Percentiles rank a stretch among this genome's conserved stretches.
These are phyloP conservation scores for Rhodotorula taiwanensis DNA, from an alignment of 768 basidiomycete species.

Conservation along the genomic window DNA sequence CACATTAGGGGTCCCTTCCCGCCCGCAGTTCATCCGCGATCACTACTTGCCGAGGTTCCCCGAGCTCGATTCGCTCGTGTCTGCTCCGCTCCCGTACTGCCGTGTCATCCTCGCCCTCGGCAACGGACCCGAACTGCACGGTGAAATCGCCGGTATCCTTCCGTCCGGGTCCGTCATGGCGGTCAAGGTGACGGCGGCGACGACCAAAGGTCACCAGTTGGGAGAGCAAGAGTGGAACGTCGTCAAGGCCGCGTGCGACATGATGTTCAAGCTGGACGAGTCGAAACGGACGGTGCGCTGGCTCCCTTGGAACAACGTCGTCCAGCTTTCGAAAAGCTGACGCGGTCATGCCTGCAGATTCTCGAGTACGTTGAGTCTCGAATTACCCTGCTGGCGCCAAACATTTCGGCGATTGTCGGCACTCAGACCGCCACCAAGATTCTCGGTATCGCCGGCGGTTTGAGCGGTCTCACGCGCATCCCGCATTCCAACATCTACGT, in stretches of 20 bases:
- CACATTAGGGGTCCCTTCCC: too few species aligned
- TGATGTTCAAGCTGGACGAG: constrained; percentile 80
- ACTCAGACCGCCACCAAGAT: constrained; percentile 97
- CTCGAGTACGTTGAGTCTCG: constrained; percentile 99
- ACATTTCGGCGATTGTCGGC: constrained; percentile 96
- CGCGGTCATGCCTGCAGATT: constrained; percentile 54
- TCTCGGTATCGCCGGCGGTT: constrained; percentile 91
- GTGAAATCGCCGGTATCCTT: constrained; percentile 68
- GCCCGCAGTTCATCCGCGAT: constrained; percentile 81
- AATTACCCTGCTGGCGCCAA: constrained; percentile 97
- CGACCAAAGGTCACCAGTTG: constrained; percentile 70
- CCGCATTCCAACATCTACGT: constrained; percentile 93
- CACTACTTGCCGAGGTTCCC: constrained; percentile 94
- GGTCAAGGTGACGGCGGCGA: constrained; percentile 90
- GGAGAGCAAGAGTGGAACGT: constrained; percentile 66
- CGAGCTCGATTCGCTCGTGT: constrained; percentile 89
- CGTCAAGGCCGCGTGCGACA: constrained; percentile 76
- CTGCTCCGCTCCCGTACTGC: constrained; percentile 86
- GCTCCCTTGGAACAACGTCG: neutral
- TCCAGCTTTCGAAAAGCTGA: neutral
- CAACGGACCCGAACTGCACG: constrained; percentile 54
- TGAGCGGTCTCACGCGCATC: constrained; percentile 83
- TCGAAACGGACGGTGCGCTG: constrained; percentile 70
- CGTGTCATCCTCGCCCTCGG: constrained; percentile 79
- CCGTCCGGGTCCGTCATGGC: constrained; percentile 90